These are phyloP conservation scores for Cercospora beticola DNA, from an alignment of 2,329 filamentous ascomycete genomes.

Conservation along the genomic window DNA sequence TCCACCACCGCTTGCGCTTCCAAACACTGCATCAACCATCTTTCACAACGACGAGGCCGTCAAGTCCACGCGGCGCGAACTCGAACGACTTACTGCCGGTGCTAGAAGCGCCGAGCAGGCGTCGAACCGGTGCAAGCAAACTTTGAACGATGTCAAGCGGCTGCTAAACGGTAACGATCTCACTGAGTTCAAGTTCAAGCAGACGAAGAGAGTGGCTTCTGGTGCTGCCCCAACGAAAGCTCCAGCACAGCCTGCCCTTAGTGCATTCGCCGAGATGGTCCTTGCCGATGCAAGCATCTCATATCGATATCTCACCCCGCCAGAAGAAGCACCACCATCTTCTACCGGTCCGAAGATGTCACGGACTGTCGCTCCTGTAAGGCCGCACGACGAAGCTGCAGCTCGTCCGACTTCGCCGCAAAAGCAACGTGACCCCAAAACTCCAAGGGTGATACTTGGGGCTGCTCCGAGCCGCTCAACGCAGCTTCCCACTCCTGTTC, in stretches of 20 bases:
- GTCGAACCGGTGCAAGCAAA: constrained; percentile 67
- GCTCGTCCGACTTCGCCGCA: neutral
- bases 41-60: constrained; percentile 31
- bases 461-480: neutral
- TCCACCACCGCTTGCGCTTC: constrained; percentile 46
- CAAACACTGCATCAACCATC: constrained; percentile 41
- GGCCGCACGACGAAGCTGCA: neutral
- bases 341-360: neutral
- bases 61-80: constrained; percentile 40
- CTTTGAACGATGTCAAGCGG: constrained; percentile 70
- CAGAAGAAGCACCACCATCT: constrained; percentile 19
- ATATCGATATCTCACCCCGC: constrained; percentile 38
- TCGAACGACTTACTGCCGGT: constrained; percentile 72
- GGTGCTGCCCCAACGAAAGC: constrained; percentile 12
- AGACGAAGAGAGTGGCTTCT: constrained; percentile 17
- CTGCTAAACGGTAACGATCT: constrained; percentile 70
- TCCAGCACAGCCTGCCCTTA: constrained; percentile 40
- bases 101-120: constrained; percentile 58
- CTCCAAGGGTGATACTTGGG: neutral
- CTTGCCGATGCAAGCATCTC: constrained; percentile 44
- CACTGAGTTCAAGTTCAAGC: constrained; percentile 60
- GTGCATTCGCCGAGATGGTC: constrained; percentile 57
- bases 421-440: neutral
- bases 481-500: neutral
- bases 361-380: neutral